Base-by-base conservation (phyloP, 139 green algal species). In the Chlorella sp. region DNA sequence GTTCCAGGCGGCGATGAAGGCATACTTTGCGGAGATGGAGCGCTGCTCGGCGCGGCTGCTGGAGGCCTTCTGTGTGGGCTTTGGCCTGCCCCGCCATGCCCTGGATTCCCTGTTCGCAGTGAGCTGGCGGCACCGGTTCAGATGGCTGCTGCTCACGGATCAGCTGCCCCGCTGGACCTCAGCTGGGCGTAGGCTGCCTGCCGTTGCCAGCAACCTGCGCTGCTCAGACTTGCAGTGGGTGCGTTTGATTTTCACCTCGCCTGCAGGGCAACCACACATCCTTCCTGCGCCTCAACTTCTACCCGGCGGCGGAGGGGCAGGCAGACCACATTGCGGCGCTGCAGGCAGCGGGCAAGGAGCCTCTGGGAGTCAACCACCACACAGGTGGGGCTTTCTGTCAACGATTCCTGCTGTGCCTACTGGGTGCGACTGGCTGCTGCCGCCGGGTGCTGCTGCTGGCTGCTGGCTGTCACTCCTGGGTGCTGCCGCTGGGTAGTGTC, bases 281-380 rank as follows among this genome's bases (percentile, higher is more conserved):
- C 36, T 85, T 85, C 62, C 44, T 93, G 81, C 79, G 91, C 12
- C 87, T 94, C 34, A 94, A 94, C 78, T 88, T 89, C 64, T 94
- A 94, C 41, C 91, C 90, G 0, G 23, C 83, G 0, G 81, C 64
- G 12, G 20, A 81, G 30, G 20, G 12, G 51, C 51, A 60, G 51
- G 51, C 51, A 21, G 15, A 60, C 51, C 51, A 60, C 12, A 60
- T 60, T 60, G 51, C 51, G 51, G 51, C 36, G 9, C 55, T 88
- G n/a, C 73, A 88, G 28, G 51, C 51, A 15, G 51, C 51, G 51
- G 51, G 51, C 51, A 60, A 60, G 15, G 51, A 60, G 15, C 55
- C 51, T 17, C 68, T 94, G 34, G 91, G 91, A 0, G 91, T 94
- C 26, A 87, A 85, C 28, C 81, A 86, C 26, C 91, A 94, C 84